These are phyloP conservation scores for Zygnema cylindricum DNA, from an alignment of 139 green algal species.

Conservation along the genomic window DNA sequence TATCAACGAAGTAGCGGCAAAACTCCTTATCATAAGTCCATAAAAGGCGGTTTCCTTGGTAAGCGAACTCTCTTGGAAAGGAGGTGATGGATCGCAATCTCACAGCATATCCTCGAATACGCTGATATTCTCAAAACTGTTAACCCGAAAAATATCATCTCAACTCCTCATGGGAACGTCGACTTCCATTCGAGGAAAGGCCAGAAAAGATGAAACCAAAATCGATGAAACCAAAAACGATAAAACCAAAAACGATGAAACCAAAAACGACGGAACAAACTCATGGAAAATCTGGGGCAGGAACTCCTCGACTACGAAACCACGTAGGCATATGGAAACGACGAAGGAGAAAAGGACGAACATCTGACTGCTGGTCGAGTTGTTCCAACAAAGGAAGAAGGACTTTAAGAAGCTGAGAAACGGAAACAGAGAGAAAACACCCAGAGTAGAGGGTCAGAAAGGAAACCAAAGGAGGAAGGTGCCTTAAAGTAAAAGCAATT, in stretches of 20 bases:
- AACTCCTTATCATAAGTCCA: too few species aligned
- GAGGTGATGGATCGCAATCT: too few species aligned
- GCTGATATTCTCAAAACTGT: too few species aligned
- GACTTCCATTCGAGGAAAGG: background rate
- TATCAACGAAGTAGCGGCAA: too few species aligned
- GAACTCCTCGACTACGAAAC: constrained; percentile 54
- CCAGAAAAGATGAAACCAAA: background rate
- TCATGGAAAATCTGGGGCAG: background rate
- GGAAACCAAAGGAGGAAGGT: background rate
- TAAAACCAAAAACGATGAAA: too few species aligned
- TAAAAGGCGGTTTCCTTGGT: too few species aligned
- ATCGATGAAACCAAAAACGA: too few species aligned
- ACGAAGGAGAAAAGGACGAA: constrained; percentile 66
- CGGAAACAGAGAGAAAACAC: background rate
- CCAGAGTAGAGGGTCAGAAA: background rate
- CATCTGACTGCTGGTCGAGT: constrained; percentile 64
- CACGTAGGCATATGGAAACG: constrained; percentile 63
- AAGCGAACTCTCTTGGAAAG: too few species aligned
- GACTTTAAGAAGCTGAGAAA: constrained; percentile 61
- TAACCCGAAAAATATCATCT: background rate
- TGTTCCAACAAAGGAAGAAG: constrained; percentile 73
- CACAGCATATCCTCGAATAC: too few species aligned
- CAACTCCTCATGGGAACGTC: background rate
- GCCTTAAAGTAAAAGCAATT: too few species aligned
- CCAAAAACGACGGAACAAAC: background rate